Conservation (phyloP, 208 protist genomes). For the Trypanosoma mega region DNA sequence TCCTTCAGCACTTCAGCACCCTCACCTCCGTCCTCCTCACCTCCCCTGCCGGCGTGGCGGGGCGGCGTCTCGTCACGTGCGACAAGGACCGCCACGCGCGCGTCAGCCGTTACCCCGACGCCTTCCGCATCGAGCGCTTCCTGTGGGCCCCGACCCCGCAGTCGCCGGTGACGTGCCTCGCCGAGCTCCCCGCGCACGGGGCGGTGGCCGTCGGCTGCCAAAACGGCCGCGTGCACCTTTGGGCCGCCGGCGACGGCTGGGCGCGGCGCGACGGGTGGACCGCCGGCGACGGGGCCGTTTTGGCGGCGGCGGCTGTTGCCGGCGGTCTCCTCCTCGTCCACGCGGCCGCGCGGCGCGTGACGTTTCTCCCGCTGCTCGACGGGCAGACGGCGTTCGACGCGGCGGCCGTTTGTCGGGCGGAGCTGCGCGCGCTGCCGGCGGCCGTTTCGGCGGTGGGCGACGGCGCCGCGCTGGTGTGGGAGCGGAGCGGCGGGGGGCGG, state of each 20-base stretch:
- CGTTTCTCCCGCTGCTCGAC: constrained; percentile 56
- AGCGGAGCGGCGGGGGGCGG: constrained; percentile 45
- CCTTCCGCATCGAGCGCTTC: constrained; percentile 82
- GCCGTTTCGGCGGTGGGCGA: constrained; percentile 45
- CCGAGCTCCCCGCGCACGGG: constrained; percentile 44
- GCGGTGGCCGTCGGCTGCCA: constrained; percentile 56
- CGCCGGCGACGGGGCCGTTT: constrained; percentile 52
- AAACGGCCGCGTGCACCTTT: constrained; percentile 66
- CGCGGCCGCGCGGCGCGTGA: constrained; percentile 39
- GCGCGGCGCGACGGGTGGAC: no score
- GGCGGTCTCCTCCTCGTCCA: constrained; percentile 73
- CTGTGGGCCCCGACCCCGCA: constrained; percentile 58
- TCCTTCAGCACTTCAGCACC: constrained; percentile 89
- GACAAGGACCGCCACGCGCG: constrained; percentile 82
- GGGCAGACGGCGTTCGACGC: constrained; percentile 8
- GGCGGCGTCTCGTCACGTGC: constrained; percentile 75
- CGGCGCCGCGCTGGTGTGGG: constrained; percentile 48
- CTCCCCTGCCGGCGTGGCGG: constrained; percentile 41
- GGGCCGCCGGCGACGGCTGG: constrained; percentile 78
- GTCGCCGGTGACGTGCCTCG: constrained; percentile 65
- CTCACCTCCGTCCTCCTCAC: constrained; percentile 65
- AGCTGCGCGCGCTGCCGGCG: constrained; percentile 34
- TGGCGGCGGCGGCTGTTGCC: constrained; percentile 46
- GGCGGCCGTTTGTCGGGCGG: constrained; percentile 19
- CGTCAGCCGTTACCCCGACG: constrained; percentile 78